phyloP scores from a whole-genome alignment of 148 eudicot species.

The Rhododendron vialii region DNA sequence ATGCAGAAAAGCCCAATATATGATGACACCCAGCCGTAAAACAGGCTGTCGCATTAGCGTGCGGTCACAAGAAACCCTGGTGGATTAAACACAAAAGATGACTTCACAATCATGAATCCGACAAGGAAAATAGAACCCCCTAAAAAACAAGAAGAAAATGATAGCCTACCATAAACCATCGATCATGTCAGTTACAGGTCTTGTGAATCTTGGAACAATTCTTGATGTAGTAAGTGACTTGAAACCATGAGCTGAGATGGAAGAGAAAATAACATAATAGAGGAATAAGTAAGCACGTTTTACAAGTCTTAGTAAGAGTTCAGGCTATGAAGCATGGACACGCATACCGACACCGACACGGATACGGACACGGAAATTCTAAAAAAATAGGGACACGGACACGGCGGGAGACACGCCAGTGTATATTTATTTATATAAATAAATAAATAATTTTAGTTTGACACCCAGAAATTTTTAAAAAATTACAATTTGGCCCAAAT shows the following conservation, averaged over 20 bases:
- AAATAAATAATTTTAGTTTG: too few species aligned
- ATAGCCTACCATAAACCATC: conserved; percentile 89
- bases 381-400: too few species aligned
- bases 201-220: conserved; percentile 79
- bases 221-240: conserved; percentile 88
- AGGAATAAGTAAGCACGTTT: neutral
- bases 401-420: too few species aligned
- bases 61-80: conserved; percentile 97
- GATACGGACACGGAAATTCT: too few species aligned
- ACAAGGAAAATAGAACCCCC: neutral
- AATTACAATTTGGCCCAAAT: too few species aligned
- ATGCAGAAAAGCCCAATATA: conserved; percentile 92
- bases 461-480: too few species aligned
- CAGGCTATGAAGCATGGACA: neutral
- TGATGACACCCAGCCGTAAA: conserved; percentile 79
- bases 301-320: conserved; percentile 5
- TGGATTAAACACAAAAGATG: conserved; percentile 20
- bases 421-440: too few species aligned
- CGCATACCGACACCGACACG: too few species aligned
- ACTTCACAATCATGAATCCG: conserved; percentile 5
- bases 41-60: conserved; percentile 96
- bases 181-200: conserved; percentile 86
- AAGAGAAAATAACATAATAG: conserved; percentile 3
- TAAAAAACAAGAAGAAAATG: neutral
- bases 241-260: conserved; percentile 87